Percentiles rank a stretch among this genome's conserved stretches.
Evolutionary conservation across 768 basidiomycete species (phyloP).

Genomic region (Mycena venus): DNA sequence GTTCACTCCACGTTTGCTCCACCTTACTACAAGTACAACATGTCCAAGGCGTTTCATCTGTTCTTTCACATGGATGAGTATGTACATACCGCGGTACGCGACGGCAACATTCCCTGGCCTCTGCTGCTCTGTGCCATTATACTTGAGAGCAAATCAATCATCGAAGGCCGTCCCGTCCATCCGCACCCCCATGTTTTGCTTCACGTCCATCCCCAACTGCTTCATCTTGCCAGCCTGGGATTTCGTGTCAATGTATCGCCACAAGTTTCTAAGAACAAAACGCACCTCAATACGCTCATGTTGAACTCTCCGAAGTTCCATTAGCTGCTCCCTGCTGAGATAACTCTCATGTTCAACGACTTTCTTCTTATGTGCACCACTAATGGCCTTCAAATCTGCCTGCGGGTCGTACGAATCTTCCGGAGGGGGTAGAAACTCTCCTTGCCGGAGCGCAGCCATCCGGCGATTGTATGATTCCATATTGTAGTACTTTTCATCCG

Average conservation of each 20-base stretch:
- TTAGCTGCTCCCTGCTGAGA: constrained; percentile 82
- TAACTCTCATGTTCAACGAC: constrained; percentile 78
- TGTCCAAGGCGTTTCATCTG: neutral
- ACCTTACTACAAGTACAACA: too few species aligned
- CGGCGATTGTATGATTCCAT: constrained; percentile 88
- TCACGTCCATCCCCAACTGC: constrained; percentile 88
- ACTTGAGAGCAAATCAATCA: constrained; percentile 41
- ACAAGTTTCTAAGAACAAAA: constrained; percentile 10
- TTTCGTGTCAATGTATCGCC: neutral
- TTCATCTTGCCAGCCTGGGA: constrained; percentile 85
- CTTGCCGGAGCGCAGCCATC: constrained; percentile 88
- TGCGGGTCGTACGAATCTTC: constrained; percentile 85
- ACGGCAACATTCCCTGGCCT: too few species aligned
- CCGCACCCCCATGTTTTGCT: constrained; percentile 86
- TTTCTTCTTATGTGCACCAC: constrained; percentile 78
- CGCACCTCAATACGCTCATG: constrained; percentile 86
- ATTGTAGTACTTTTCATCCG: constrained; percentile 96
- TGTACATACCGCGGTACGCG: too few species aligned
- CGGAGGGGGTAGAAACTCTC: constrained; percentile 81
- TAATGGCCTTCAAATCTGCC: constrained; percentile 86
- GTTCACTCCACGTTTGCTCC: neutral
- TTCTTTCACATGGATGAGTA: neutral
- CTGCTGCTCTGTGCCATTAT: too few species aligned
- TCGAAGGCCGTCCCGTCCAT: constrained; percentile 84
- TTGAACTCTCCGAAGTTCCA: constrained; percentile 87